These are phyloP conservation scores for Aspergillus bridgeri DNA, from an alignment of 495 filamentous ascomycete genomes.

Conservation along the genomic window DNA sequence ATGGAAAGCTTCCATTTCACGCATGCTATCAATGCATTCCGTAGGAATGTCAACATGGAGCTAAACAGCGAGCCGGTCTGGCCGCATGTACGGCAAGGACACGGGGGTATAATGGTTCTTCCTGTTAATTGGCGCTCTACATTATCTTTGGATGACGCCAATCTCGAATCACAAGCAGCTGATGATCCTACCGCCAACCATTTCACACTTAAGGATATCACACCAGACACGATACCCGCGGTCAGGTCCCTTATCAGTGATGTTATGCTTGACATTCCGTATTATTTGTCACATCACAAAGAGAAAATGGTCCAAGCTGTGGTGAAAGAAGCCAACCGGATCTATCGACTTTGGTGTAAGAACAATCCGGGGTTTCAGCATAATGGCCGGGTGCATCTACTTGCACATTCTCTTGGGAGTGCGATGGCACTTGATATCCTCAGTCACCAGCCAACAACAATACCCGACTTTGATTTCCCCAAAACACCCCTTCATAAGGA, in stretches of 20 bases:
- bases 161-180: constrained; percentile 42
- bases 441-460: constrained; percentile 74
- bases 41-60: constrained; percentile 83
- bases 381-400: constrained; percentile 79
- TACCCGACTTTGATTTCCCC: constrained; percentile 55
- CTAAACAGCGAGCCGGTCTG: constrained; percentile 70
- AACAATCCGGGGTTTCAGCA: constrained; percentile 87
- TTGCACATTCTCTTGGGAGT: constrained; percentile 90
- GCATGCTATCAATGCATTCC: constrained; percentile 86
- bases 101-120: constrained; percentile 70
- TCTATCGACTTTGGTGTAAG: constrained; percentile 87
- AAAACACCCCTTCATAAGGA: constrained; percentile 48
- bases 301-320: constrained; percentile 90
- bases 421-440: constrained; percentile 92
- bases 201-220: constrained; percentile 84
- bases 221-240: constrained; percentile 82
- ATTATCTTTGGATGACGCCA: constrained; percentile 77
- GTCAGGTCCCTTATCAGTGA: constrained; percentile 89
- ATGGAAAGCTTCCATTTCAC: constrained; percentile 98
- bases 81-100: constrained; percentile 65
- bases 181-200: constrained; percentile 54
- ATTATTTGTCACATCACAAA: constrained; percentile 94
- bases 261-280: constrained; percentile 96
- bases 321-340: constrained; percentile 86
- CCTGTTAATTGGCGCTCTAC: constrained; percentile 87